Percentiles rank a stretch among this genome's conserved stretches.
Conservation (phyloP, 1,284 basidiomycete species). For the Farysia itapuensis region DNA sequence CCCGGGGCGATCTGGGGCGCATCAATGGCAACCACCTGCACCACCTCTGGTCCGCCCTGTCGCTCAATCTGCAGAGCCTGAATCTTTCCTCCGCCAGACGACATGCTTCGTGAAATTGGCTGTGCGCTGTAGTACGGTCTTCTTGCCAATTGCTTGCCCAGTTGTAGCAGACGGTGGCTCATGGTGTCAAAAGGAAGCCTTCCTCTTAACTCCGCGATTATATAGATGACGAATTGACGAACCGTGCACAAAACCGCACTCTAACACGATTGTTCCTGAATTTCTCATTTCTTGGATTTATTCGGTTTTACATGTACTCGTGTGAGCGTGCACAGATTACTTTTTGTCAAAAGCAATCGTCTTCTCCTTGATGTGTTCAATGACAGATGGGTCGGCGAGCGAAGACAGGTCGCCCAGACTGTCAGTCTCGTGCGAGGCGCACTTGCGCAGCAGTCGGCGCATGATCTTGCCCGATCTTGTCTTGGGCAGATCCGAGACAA, state of each 20-base stretch:
- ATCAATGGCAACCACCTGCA: constrained; percentile 69
- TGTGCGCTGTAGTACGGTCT: background rate
- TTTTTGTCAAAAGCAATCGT: constrained; percentile 30
- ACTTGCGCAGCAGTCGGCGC: constrained; percentile 91
- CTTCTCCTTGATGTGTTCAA: constrained; percentile 51
- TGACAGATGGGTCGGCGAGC: constrained; percentile 69
- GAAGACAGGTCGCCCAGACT: constrained; percentile 85
- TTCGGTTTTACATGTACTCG: too few relatives aligned
- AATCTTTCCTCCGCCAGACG: too few relatives aligned
- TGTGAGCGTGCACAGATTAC: too few relatives aligned
- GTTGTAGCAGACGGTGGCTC: background rate
- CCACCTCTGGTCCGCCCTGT: constrained; percentile 75
- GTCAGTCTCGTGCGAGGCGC: constrained; percentile 88
- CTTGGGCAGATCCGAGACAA: constrained; percentile 88
- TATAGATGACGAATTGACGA: too few relatives aligned
- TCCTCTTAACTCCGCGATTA: too few relatives aligned
- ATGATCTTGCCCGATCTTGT: constrained; percentile 96
- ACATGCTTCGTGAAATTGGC: constrained; percentile 15
- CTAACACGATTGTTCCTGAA: too few relatives aligned
- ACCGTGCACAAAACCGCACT: too few relatives aligned
- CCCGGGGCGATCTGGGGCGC: constrained; percentile 69
- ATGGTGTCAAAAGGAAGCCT: too few relatives aligned
- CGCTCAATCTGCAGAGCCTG: constrained; percentile 64
- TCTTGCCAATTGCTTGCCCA: background rate
- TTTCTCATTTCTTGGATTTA: too few relatives aligned